A percentile compares a stretch with the other conserved stretches of the same genome.
These are phyloP conservation scores for Calonectria henricotiae DNA, from an alignment of 2,329 filamentous ascomycete genomes.

Conservation along the genomic window DNA sequence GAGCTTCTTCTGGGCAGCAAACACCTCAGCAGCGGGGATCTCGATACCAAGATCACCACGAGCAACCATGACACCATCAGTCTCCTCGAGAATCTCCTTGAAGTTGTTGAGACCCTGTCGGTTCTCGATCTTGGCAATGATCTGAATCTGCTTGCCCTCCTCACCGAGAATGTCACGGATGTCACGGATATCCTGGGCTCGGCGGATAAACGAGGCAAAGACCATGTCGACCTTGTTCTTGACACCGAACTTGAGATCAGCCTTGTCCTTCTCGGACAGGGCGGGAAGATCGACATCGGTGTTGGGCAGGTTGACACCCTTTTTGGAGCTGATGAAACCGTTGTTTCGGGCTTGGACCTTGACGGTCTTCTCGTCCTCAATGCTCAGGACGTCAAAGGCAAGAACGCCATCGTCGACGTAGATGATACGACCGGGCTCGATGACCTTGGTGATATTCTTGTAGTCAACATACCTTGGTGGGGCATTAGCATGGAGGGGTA, in stretches of 20 bases:
- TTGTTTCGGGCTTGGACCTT: constrained; percentile 94
- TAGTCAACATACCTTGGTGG: constrained; percentile 92
- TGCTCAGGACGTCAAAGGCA: constrained; percentile 92
- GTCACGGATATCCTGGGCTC: constrained; percentile 90
- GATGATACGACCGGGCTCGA: constrained; percentile 90
- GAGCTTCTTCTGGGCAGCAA: constrained; percentile 99
- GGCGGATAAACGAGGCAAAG: constrained; percentile 98
- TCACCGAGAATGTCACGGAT: constrained; percentile 94
- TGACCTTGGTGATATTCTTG: constrained; percentile 99
- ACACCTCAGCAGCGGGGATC: constrained; percentile 98
- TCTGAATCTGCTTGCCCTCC: constrained; percentile 96
- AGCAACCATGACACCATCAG: constrained; percentile 99
- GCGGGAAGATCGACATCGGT: constrained; percentile 98
- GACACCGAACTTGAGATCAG: constrained; percentile 93
- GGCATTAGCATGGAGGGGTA: constrained; percentile 31
- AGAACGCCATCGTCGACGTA: constrained; percentile 99
- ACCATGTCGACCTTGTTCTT: constrained; percentile 99
- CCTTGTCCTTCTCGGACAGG: constrained; percentile 98
- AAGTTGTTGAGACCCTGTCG: constrained; percentile 99
- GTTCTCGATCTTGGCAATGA: constrained; percentile 99
- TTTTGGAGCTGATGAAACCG: constrained; percentile 98
- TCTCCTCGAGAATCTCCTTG: constrained; percentile 94
- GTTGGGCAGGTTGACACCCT: constrained; percentile 99
- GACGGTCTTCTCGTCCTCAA: constrained; percentile 91
- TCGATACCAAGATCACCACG: constrained; percentile 97